Conservation (phyloP, 1,139 yeast genomes). For the Suhomyces yuchorum region DNA sequence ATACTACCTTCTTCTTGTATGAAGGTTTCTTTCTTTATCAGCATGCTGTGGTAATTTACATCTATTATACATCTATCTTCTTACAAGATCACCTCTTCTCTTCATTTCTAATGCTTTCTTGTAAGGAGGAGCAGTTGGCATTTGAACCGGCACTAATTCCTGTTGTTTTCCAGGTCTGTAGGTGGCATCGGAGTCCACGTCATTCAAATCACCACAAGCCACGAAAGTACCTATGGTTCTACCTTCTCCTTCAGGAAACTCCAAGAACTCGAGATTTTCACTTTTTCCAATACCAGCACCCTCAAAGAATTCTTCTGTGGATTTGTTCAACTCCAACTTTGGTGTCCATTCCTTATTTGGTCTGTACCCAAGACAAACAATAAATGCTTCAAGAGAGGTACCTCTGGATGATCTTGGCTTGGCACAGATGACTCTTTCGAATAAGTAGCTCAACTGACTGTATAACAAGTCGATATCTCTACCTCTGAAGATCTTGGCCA, state of each 20-base stretch:
- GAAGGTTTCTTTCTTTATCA: too few relatives aligned
- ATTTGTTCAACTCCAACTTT: slow-evolving; percentile 51
- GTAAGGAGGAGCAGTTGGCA: slow-evolving; percentile 96
- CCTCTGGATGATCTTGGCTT: slow-evolving; percentile 95
- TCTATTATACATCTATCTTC: slow-evolving; percentile 19
- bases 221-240: slow-evolving; percentile 80
- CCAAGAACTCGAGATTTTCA: slow-evolving; percentile 43
- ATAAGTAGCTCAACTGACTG: slow-evolving; percentile 81
- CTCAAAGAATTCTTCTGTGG: slow-evolving; percentile 82
- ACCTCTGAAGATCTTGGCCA: slow-evolving; percentile 94
- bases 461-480: slow-evolving; percentile 91
- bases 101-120: slow-evolving; percentile 87
- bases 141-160: slow-evolving; percentile 84
- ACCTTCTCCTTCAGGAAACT: slow-evolving; percentile 54
- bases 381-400: slow-evolving; percentile 88
- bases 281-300: slow-evolving; percentile 61
- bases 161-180: slow-evolving; percentile 60
- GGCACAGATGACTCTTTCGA: slow-evolving; percentile 88
- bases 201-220: slow-evolving; percentile 90
- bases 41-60: slow-evolving; percentile 1
- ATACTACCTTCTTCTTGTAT: too few relatives aligned
- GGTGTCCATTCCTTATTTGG: slow-evolving; percentile 88
- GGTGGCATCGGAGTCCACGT: slow-evolving; percentile 93
- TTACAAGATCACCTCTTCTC: slow-evolving; percentile 62
- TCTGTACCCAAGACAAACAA: slow-evolving; percentile 84